Base-by-base conservation (phyloP, 805 yeast genomes). In the Wickerhamiella dianesei region DNA sequence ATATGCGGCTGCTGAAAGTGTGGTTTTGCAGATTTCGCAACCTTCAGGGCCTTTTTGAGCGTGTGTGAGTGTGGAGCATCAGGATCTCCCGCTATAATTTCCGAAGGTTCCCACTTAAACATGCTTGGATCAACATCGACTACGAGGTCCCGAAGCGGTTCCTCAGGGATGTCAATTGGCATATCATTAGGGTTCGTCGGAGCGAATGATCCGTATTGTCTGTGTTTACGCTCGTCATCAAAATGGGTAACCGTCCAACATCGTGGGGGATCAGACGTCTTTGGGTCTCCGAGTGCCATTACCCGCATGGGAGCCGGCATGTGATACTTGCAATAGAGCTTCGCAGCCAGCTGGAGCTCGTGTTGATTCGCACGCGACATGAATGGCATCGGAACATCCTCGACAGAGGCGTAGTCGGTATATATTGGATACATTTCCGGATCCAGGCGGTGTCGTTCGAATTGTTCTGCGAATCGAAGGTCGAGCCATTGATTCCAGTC, bases 401-500 rank as follows among this genome's bases (percentile, higher is more conserved):
- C 48, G 19, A 9, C 6, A 5, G 20, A 6, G 14, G 39, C 5
- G 5, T 39, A 14, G 4, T 12, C 21, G 40, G 22, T 25, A 9
- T 48, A 16, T 18, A 46, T 41, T 3, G 55, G 54, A 39, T 50
- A 54, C 4, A 45, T 41, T 13, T 48, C 44, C 1, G 40, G 35
- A 35, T 52, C 49, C 9, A 54, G 44, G 12, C 44, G 42, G 3
- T 43, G 36, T 3, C 17, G n/a, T 8, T 54, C 52, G 39, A 25
- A 50, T 9, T 45, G 41, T 40, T 19, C 37, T 3, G 49, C 44
- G 17, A 44, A 47, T 18, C 51, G 44, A 14, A 59, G 53, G 42
- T 60, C 64, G 4, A 60, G 40, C 62, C 63, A 59, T 42, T 59
- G 54, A 9, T 47, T 21, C 64, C 64, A 60, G 25, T 53, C 48